Evolutionary conservation across 2,329 filamentous ascomycete genomes (phyloP).

Genomic region (Aspergillus puulaauensis): DNA sequence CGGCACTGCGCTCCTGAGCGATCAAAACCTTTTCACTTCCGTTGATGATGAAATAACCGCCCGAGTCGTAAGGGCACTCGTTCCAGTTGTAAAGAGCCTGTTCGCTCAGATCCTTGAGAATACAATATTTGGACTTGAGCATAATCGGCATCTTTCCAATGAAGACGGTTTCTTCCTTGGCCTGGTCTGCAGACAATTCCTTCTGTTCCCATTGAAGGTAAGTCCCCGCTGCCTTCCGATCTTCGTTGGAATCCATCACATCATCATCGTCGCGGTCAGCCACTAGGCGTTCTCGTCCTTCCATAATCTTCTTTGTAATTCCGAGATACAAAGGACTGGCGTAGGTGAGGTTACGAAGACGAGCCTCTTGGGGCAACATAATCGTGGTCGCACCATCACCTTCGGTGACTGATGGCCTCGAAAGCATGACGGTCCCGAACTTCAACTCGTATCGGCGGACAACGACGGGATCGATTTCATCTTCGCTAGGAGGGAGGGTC

Average conservation of each 20-base stretch:
- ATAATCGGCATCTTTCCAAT: conserved; percentile 96
- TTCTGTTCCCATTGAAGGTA: conserved; percentile 51
- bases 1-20: conserved; percentile 93
- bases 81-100: conserved; percentile 87
- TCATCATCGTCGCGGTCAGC: conserved; percentile 65
- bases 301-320: conserved; percentile 79
- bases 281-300: conserved; percentile 74
- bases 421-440: conserved; percentile 86
- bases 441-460: conserved; percentile 93
- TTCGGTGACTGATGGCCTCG: conserved; percentile 87
- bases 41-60: conserved; percentile 99
- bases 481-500: conserved; percentile 73
- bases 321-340: conserved; percentile 86
- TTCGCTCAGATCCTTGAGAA: conserved; percentile 78
- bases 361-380: conserved; percentile 90
- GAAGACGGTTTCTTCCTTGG: conserved; percentile 73
- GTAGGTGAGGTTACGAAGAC: conserved; percentile 93
- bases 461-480: conserved; percentile 73
- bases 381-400: conserved; percentile 84
- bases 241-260: conserved; percentile 53
- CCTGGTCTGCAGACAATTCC: conserved; percentile 47
- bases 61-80: conserved; percentile 97
- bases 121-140: conserved; percentile 96
- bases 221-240: conserved; percentile 45
- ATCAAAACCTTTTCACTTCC: conserved; percentile 98